phyloP scores from a whole-genome alignment of 2,329 filamentous ascomycete species.

The Blumeria graminis region DNA sequence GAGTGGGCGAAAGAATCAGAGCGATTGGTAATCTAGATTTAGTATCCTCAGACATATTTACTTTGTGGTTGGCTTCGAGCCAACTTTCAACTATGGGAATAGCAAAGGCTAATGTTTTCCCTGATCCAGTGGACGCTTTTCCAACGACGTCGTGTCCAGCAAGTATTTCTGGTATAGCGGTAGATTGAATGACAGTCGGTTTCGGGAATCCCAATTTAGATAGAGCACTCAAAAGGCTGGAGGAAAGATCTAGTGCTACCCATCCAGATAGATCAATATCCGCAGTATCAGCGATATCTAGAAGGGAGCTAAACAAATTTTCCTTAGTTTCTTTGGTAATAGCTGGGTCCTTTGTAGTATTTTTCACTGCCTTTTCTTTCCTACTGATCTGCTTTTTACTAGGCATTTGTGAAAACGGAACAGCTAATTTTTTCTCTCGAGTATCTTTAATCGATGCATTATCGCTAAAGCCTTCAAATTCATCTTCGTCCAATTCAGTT shows the following conservation, averaged over 20 bases:
- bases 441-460: constrained; percentile 13
- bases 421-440: constrained; percentile 11
- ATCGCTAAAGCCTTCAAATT: constrained; percentile 43
- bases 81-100: constrained; percentile 80
- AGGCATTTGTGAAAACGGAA: background rate
- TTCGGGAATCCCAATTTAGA: constrained; percentile 56
- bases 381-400: constrained; percentile 12
- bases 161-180: constrained; percentile 59
- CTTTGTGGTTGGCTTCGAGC: constrained; percentile 26
- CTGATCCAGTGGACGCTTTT: constrained; percentile 87
- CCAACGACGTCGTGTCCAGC: constrained; percentile 78
- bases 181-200: constrained; percentile 61
- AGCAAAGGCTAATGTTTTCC: constrained; percentile 85
- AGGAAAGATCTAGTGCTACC: constrained; percentile 49
- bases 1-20: constrained; percentile 69
- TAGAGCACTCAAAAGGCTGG: constrained; percentile 45
- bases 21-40: constrained; percentile 34
- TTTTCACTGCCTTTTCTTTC: constrained; percentile 13
- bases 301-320: constrained; percentile 21
- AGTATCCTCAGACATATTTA: constrained; percentile 17
- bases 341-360: constrained; percentile 14
- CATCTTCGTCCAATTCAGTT: constrained; percentile 21
- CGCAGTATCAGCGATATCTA: constrained; percentile 27
- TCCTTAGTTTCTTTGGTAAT: constrained; percentile 9
- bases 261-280: constrained; percentile 56